These are phyloP conservation scores for Beauveria sp. DNA, from an alignment of 2,329 filamentous ascomycete species.

Conservation along the genomic window DNA sequence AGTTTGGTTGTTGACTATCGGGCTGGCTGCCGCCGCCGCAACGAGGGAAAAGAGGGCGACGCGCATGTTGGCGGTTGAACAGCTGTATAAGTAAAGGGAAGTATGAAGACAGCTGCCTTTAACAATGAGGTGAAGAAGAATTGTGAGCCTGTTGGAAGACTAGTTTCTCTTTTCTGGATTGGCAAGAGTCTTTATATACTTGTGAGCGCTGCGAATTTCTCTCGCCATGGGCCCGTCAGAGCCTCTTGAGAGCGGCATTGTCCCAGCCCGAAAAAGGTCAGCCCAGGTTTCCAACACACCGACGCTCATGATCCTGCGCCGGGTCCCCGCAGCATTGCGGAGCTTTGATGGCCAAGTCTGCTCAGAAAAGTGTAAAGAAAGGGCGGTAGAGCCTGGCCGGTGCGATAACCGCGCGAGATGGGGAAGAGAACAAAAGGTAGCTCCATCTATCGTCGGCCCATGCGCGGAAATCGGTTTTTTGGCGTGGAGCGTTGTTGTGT, in stretches of 20 bases:
- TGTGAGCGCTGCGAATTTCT: not conserved
- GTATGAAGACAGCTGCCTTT: not conserved
- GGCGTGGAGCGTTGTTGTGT: not conserved
- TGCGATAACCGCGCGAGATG: not conserved
- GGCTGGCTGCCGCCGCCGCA: constrained; percentile 20
- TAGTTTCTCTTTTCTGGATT: not conserved
- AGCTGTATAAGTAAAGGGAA: not conserved
- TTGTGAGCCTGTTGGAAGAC: not conserved
- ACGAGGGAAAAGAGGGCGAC: constrained; percentile 20
- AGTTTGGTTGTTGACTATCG: constrained; percentile 19
- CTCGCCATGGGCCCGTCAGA: not conserved
- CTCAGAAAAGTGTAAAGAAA: not conserved
- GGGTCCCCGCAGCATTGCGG: not conserved
- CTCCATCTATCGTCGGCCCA: not conserved
- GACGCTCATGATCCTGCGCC: not conserved
- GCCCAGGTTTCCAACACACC: not conserved
- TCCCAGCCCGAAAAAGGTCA: not conserved
- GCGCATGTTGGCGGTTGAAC: constrained; percentile 16
- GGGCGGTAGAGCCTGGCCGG: not conserved
- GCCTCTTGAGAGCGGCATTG: not conserved
- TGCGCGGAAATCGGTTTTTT: not conserved
- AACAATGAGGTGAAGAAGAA: not conserved
- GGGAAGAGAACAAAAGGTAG: not conserved
- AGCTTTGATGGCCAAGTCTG: not conserved
- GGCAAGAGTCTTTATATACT: not conserved